A percentile compares a stretch with the other conserved stretches of the same genome.
These are phyloP conservation scores for Ceratocystis cacaofunesta DNA, from an alignment of 2,329 filamentous ascomycete genomes.

Conservation along the genomic window DNA sequence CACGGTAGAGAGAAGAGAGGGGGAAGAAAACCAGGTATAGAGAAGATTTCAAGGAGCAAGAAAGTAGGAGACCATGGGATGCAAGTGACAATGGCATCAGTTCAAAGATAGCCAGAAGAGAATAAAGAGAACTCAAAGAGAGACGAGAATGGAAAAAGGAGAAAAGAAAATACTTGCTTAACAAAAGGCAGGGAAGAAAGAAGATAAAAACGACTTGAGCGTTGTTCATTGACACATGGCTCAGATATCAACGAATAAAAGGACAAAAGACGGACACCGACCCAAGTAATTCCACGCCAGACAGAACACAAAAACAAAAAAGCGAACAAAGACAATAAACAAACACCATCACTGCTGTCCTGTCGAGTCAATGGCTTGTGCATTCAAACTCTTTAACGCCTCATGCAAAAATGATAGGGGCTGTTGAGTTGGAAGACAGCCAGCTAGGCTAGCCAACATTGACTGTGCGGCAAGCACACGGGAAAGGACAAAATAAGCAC, in stretches of 20 bases:
- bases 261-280: neutral
- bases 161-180: neutral
- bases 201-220: conserved; percentile 9
- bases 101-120: neutral
- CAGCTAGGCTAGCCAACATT: neutral
- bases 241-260: conserved; percentile 4
- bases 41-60: neutral
- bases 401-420: neutral
- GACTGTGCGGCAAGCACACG: neutral
- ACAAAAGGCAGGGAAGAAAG: conserved; percentile 2
- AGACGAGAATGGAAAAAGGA: neutral
- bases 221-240: conserved; percentile 13
- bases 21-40: neutral
- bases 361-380: neutral
- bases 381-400: neutral
- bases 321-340: conserved; percentile 1
- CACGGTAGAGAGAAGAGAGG: neutral
- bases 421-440: neutral
- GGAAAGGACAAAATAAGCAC: neutral
- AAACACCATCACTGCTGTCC: conserved; percentile 3
- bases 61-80: neutral
- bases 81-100: neutral
- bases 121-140: neutral
- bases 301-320: conserved; percentile 10
- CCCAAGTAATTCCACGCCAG: neutral